Percentiles rank a stretch among this genome's conserved stretches.
Evolutionary conservation across 2,329 filamentous ascomycete genomes (phyloP).

Genomic region (Didymellaceae sp.): DNA sequence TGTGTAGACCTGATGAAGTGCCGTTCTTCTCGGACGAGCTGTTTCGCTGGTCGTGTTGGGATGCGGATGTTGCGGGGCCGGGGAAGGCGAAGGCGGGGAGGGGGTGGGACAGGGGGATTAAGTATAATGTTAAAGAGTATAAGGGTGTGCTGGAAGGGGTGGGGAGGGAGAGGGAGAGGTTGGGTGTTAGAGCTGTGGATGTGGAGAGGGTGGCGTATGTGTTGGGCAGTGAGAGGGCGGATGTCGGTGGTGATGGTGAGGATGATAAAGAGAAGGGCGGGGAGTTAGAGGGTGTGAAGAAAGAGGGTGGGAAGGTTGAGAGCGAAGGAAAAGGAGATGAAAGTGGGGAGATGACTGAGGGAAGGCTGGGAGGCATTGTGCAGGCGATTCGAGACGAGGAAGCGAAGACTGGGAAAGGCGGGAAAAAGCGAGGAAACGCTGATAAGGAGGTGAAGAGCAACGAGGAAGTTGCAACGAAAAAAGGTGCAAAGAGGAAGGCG

Average conservation of each 20-base stretch:
- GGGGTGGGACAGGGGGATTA: constrained; percentile 61
- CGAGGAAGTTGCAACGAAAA: constrained; percentile 2
- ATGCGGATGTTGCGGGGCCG: constrained; percentile 44
- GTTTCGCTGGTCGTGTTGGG: constrained; percentile 72
- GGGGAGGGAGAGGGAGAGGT: constrained; percentile 30
- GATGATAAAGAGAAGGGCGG: neutral
- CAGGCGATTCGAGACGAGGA: neutral
- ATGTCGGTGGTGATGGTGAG: constrained; percentile 4
- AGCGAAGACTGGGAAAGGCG: neutral
- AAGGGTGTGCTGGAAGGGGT: constrained; percentile 56
- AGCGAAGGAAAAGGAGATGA: constrained; percentile 27
- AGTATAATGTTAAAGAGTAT: constrained; percentile 76
- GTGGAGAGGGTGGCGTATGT: constrained; percentile 76
- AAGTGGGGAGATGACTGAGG: neutral
- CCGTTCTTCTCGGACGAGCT: constrained; percentile 84
- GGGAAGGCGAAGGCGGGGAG: constrained; percentile 13
- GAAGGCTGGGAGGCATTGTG: neutral
- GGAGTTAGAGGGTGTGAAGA: neutral
- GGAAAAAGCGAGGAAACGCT: neutral
- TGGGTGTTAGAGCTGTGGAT: constrained; percentile 60
- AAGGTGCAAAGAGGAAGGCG: constrained; percentile 35
- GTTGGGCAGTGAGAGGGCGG: constrained; percentile 57
- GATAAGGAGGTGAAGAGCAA: no score
- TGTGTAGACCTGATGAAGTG: constrained; percentile 64
- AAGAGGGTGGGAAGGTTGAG: neutral